Evolutionary conservation across 1,284 basidiomycete genomes (phyloP).

Genomic region (Ceratobasidium sp.): DNA sequence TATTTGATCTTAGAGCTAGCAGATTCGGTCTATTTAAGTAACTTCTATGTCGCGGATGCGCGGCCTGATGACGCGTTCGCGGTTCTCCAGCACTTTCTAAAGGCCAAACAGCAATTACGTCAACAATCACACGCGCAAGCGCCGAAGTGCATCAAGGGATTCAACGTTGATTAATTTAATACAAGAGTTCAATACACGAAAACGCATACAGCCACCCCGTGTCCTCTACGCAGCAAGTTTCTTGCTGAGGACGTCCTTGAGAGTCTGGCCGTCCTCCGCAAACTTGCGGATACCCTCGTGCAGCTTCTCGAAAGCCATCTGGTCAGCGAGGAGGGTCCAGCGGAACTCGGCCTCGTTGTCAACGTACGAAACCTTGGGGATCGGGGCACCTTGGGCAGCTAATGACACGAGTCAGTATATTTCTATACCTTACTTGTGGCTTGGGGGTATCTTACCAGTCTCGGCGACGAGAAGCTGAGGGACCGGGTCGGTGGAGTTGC

Average conservation of each 20-base stretch:
- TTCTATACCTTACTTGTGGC: not conserved
- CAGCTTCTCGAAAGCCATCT: slow-evolving; percentile 94
- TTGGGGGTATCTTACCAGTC: slow-evolving; percentile 58
- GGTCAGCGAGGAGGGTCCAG: slow-evolving; percentile 87
- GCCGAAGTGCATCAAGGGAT: not conserved
- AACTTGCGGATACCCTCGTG: slow-evolving; percentile 98
- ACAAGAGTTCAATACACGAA: slow-evolving; percentile 26
- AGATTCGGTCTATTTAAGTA: not conserved
- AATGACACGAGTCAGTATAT: not conserved
- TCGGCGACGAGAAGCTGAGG: slow-evolving; percentile 82
- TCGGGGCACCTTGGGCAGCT: slow-evolving; percentile 65
- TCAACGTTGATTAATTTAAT: slow-evolving; percentile 39
- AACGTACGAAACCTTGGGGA: slow-evolving; percentile 83
- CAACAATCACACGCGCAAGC: not conserved
- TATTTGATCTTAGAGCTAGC: not conserved
- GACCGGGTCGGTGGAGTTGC: slow-evolving; percentile 76
- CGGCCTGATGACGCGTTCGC: slow-evolving; percentile 24
- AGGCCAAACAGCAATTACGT: slow-evolving; percentile 13
- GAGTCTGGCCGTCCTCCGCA: slow-evolving; percentile 89
- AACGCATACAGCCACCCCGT: slow-evolving; percentile 2
- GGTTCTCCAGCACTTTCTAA: slow-evolving; percentile 31
- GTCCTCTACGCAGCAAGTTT: slow-evolving; percentile 66
- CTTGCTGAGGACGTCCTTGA: slow-evolving; percentile 81
- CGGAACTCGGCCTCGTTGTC: slow-evolving; percentile 96
- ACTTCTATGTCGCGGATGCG: not conserved